Percentiles rank a stretch among this genome's conserved stretches.
phyloP scores from a whole-genome alignment of 495 filamentous ascomycete genomes.

The Xanthoparmelia taractica region DNA sequence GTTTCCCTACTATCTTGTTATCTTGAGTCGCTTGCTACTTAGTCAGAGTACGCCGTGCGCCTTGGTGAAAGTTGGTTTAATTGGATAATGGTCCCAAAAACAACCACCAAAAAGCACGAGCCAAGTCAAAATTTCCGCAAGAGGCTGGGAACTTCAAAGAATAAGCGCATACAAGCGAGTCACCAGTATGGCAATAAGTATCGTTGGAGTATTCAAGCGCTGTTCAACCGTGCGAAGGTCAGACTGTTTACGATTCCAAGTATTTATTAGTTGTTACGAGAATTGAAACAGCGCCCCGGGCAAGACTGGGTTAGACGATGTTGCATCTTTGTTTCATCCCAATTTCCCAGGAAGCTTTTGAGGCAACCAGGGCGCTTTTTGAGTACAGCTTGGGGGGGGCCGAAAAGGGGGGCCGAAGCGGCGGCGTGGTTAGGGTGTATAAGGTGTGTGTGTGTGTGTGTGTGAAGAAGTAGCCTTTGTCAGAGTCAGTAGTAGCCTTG shows the following conservation, averaged over 20 bases:
- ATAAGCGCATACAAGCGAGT: conserved; percentile 14
- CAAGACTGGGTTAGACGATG: background rate
- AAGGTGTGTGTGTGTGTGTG: too few species aligned
- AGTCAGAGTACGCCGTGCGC: conserved; percentile 1
- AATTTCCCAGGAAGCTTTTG: background rate
- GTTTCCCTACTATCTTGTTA: too few species aligned
- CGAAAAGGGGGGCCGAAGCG: background rate
- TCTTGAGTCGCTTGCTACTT: too few species aligned
- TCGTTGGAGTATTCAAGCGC: background rate
- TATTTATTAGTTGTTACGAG: background rate
- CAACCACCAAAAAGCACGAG: background rate
- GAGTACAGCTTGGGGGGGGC: too few species aligned
- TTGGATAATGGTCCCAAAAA: background rate
- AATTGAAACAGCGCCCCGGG: conserved; percentile 12
- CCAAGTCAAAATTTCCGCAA: background rate
- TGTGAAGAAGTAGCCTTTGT: background rate
- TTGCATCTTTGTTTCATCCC: conserved; percentile 15
- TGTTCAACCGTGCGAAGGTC: background rate
- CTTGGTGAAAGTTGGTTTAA: background rate
- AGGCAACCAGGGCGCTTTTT: background rate
- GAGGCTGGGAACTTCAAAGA: background rate
- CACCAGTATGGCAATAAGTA: too few species aligned
- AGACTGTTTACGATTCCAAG: background rate
- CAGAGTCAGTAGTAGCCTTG: too few species aligned
- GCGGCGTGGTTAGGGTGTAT: background rate